Conservation (phyloP, 192 early-diverging fungal species). For the Backusella parvicylindrica region DNA sequence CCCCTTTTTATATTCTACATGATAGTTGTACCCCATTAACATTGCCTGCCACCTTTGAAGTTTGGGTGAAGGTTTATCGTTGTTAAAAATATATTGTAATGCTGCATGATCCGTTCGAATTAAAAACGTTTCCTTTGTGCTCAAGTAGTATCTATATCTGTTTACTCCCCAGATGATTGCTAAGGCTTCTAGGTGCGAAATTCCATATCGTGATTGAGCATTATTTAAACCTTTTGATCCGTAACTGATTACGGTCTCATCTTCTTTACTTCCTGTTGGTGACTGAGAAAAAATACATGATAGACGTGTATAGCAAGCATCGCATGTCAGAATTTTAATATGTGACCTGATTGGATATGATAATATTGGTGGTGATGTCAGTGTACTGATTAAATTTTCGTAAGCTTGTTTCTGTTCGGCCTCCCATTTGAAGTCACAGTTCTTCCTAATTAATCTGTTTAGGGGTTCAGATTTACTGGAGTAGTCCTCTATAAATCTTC, state of each 20-base stretch:
- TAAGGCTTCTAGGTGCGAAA: conserved; percentile 24
- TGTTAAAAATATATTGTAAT: background rate
- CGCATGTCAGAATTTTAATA: background rate
- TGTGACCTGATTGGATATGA: background rate
- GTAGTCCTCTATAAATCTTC: conserved; percentile 31
- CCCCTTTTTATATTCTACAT: too few relatives aligned
- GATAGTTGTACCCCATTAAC: too few relatives aligned
- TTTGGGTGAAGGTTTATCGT: background rate
- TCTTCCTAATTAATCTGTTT: conserved; percentile 24
- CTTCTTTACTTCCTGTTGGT: background rate
- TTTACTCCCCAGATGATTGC: conserved; percentile 22
- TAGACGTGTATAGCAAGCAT: background rate
- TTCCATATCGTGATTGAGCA: conserved; percentile 28
- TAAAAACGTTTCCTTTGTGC: too few relatives aligned
- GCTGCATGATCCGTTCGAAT: background rate
- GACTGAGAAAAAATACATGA: background rate
- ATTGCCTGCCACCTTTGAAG: background rate
- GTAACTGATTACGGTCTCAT: conserved; percentile 23
- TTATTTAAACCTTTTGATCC: conserved; percentile 8
- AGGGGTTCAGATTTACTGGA: conserved; percentile 30
- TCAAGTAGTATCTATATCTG: conserved; percentile 31
- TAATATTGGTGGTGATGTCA: conserved; percentile 1
- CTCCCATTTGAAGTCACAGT: conserved; percentile 16
- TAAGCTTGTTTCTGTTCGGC: background rate
- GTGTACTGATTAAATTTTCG: background rate